Evolutionary conservation across 2,329 filamentous ascomycete species (phyloP), one percentile per base, ranked within the genome.

Genomic region (Calonectria crousiana): DNA sequence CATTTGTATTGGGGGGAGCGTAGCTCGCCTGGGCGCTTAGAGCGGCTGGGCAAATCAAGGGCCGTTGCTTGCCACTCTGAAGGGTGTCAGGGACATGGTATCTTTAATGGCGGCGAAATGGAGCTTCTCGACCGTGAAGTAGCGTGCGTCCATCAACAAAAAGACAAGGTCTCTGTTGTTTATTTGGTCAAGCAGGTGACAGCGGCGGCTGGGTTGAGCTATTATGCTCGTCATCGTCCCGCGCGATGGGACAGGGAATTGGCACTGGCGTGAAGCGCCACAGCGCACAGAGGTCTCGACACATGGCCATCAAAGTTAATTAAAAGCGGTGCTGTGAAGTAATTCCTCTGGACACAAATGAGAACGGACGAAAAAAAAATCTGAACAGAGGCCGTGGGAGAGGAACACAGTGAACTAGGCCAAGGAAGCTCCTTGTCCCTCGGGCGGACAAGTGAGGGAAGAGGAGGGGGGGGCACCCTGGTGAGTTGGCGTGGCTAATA

Each of bases 1-100:
- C 47, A 23, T 64, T 67, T 30, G n/a, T n/a, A 6, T 47, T 9
- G 44, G 44, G 41, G 41, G 44, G 1, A 44, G 23, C 32, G 41
- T 52, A 71, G 30, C 38, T 71, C 72, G 67, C 52, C 52, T 71
- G 52, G 72, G 72, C 72, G 72, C 72, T 70, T 70, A 71, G 38
- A 70, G 67, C 72, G 72, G 72, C 67, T 71, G 67, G 38, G 34
- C 72, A 74, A 70, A 71, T 67, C 60, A 70, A 32, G 52, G 20
- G 32, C 34, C 52, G 44, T 20, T 52, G 47, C n/a, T 64, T 28
- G 28, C 49, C 47, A 67, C 56, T 62, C 34, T 62, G 41, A 8
- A 62, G 36, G 34, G 18, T 32, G 28, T n/a, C 68, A 71, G 68
- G 68, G 68, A 71, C 68, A 71, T 30, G 68, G 68, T 18, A 20